These are phyloP conservation scores for Bremia lactucae DNA, from an alignment of 352 stramenopile species.

Conservation along the genomic window DNA sequence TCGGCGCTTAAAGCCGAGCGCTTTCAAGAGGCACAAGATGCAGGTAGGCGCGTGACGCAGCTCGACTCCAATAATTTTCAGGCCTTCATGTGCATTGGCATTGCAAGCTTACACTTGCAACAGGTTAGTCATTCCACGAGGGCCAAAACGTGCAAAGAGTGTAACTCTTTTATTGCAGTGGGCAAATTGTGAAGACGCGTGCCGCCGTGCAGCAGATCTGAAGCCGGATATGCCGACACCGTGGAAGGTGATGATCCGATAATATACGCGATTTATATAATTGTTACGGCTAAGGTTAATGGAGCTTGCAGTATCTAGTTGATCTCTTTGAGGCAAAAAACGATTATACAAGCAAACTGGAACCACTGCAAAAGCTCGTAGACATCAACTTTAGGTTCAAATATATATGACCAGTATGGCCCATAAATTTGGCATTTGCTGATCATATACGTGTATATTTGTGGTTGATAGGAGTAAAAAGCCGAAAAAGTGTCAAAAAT, in stretches of 20 bases:
- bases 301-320: constrained; percentile 45
- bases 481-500: constrained; percentile 71
- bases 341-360: constrained; percentile 48
- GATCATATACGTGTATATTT: neutral
- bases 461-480: constrained; percentile 44
- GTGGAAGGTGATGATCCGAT: constrained; percentile 49
- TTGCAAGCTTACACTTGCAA: constrained; percentile 65
- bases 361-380: constrained; percentile 63
- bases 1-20: constrained; percentile 58
- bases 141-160: no score
- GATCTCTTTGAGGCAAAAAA: constrained; percentile 53
- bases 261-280: neutral
- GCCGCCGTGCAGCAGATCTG: constrained; percentile 46
- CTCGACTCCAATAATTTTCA: constrained; percentile 76
- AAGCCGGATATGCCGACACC: constrained; percentile 62
- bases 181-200: constrained; percentile 60
- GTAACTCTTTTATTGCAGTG: constrained; percentile 33
- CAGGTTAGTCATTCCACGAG: constrained; percentile 24
- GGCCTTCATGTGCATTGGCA: constrained; percentile 68
- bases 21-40: constrained; percentile 63
- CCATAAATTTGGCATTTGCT: neutral
- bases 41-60: constrained; percentile 57
- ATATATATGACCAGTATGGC: neutral
- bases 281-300: constrained; percentile 5
- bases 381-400: constrained; percentile 51